phyloP scores from a whole-genome alignment of 345 rosid genomes.

The Gossypium rotundifolium region DNA sequence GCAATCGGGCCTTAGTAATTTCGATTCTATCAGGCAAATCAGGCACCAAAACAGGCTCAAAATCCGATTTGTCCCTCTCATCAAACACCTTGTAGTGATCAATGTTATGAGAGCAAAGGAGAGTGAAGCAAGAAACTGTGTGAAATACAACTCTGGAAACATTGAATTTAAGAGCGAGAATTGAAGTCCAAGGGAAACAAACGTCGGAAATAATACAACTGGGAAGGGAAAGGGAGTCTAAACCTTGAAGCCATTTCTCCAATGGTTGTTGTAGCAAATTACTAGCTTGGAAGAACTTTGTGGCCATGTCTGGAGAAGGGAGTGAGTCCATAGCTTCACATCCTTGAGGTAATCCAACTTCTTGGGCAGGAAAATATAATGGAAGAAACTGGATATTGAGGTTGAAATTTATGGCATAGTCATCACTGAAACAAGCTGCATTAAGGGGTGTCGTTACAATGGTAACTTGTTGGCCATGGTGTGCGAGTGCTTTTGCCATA shows the following conservation, averaged over 20 bases:
- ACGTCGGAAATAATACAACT: conserved; percentile 25
- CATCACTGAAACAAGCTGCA: conserved; percentile 13
- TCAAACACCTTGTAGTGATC: not conserved
- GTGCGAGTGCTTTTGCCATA: conserved; percentile 24
- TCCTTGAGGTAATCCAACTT: conserved; percentile 27
- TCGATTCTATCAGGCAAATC: conserved; percentile 22
- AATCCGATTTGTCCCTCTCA: conserved; percentile 8
- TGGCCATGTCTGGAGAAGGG: conserved; percentile 16
- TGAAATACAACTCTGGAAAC: conserved; percentile 29
- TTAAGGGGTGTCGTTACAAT: conserved; percentile 26
- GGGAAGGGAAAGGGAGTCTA: conserved; percentile 1
- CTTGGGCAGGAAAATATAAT: conserved; percentile 19
- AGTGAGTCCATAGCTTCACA: conserved; percentile 31
- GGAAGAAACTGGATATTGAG: conserved; percentile 9
- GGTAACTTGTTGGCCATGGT: conserved; percentile 19
- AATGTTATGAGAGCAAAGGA: conserved; percentile 21
- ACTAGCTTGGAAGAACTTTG: conserved; percentile 18
- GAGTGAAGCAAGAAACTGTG: conserved; percentile 27
- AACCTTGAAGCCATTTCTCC: conserved; percentile 9
- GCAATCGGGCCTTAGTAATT: conserved; percentile 20
- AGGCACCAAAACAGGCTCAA: conserved; percentile 17
- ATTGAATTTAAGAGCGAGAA: conserved; percentile 11
- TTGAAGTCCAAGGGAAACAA: conserved; percentile 31
- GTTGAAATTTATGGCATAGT: not conserved
- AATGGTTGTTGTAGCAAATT: conserved; percentile 19